Evolutionary conservation across 2,329 filamentous ascomycete genomes (phyloP).

Genomic region (Ascochyta viciae-villosae): DNA sequence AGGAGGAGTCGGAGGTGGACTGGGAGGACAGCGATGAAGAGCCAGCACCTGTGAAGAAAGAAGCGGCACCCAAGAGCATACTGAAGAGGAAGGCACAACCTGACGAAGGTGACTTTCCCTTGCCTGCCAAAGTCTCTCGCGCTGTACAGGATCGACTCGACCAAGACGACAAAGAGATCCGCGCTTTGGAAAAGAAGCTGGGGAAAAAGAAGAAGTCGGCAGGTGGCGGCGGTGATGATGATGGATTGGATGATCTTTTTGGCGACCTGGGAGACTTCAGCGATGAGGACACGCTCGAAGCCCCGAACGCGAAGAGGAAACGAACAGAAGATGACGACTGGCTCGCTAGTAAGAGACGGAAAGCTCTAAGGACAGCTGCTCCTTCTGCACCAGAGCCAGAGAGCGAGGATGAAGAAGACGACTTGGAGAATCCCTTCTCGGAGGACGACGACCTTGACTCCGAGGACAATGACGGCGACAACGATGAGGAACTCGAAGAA

Average conservation of each 20-base stretch:
- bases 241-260: conserved; percentile 81
- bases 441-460: conserved; percentile 43
- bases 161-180: conserved; percentile 88
- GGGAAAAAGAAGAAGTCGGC: conserved; percentile 77
- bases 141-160: conserved; percentile 67
- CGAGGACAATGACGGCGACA: conserved; percentile 32
- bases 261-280: conserved; percentile 63
- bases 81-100: conserved; percentile 30
- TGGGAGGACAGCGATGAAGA: conserved; percentile 47
- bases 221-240: conserved; percentile 72
- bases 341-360: conserved; percentile 64
- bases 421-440: conserved; percentile 19
- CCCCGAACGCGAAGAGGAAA: conserved; percentile 61
- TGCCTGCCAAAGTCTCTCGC: conserved; percentile 41
- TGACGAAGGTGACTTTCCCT: conserved; percentile 21
- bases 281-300: conserved; percentile 56
- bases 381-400: conserved; percentile 19
- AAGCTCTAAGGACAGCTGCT: conserved; percentile 48
- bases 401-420: conserved; percentile 38
- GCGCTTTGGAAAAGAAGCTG: conserved; percentile 83
- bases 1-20: conserved; percentile 37
- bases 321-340: conserved; percentile 66
- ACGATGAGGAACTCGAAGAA: conserved; percentile 29
- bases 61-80: conserved; percentile 42
- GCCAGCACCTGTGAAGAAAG: conserved; percentile 25